A percentile compares a stretch with the other conserved stretches of the same genome.
These are phyloP conservation scores for Salix udensis DNA, from an alignment of 345 rosid species.

Conservation along the genomic window DNA sequence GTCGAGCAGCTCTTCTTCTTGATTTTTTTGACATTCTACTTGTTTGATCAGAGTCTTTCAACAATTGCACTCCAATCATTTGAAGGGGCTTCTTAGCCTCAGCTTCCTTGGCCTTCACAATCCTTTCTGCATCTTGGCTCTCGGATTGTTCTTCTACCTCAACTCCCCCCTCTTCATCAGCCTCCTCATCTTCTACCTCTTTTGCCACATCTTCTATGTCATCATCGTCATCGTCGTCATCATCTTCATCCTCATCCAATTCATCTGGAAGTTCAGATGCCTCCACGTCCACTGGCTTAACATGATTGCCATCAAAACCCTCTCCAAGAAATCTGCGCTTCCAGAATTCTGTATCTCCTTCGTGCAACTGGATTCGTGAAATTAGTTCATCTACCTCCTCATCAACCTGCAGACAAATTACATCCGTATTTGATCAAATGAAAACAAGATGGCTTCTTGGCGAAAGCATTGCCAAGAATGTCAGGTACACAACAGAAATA, in stretches of 20 bases:
- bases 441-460: not conserved
- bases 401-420: conserved; percentile 53
- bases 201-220: not conserved
- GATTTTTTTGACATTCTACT: conserved; percentile 53
- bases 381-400: conserved; percentile 84
- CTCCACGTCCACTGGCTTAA: conserved; percentile 42
- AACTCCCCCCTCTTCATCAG: conserved; percentile 40
- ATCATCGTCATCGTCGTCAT: conserved; percentile 29
- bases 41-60: conserved; percentile 73
- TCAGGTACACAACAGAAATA: not conserved
- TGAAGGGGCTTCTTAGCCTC: conserved; percentile 80
- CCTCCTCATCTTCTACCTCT: conserved; percentile 36
- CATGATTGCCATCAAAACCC: conserved; percentile 50
- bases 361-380: conserved; percentile 75
- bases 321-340: conserved; percentile 88
- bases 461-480: not conserved
- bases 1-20: conserved; percentile 53
- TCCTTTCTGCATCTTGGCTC: conserved; percentile 55
- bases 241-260: conserved; percentile 55
- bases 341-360: conserved; percentile 98
- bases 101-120: conserved; percentile 66
- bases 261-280: conserved; percentile 44
- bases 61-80: conserved; percentile 89
- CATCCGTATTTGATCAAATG: not conserved
- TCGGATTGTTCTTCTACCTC: conserved; percentile 50